Conservation (phyloP, 441 rosid genomes). For the Syzygium syzygioides region DNA sequence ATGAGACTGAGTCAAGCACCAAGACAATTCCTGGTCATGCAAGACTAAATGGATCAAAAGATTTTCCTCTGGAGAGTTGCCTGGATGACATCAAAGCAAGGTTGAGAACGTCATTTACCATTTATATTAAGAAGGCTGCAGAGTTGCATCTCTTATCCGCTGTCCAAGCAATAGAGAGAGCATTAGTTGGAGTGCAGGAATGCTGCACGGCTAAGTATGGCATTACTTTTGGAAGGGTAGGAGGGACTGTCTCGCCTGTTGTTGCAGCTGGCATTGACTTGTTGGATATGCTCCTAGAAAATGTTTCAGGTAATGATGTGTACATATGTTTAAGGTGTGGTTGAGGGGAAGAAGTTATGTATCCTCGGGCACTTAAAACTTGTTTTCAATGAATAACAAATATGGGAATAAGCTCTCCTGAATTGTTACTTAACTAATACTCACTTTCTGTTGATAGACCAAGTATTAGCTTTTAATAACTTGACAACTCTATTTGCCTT, state of each 20-base stretch:
- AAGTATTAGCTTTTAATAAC: background rate
- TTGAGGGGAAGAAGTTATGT: conserved; percentile 1
- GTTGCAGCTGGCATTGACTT: conserved; percentile 89
- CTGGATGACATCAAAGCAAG: conserved; percentile 62
- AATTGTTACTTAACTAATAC: background rate
- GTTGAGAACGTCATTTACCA: conserved; percentile 69
- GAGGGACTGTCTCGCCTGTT: conserved; percentile 56
- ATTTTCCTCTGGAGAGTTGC: conserved; percentile 28
- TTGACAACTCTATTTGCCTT: background rate
- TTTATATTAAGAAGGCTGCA: conserved; percentile 46
- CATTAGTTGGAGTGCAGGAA: conserved; percentile 66
- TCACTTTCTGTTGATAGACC: background rate
- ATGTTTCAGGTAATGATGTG: conserved; percentile 56
- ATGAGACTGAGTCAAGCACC: conserved; percentile 56
- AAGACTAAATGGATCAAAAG: conserved; percentile 26
- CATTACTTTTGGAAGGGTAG: conserved; percentile 47
- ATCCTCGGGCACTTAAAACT: background rate
- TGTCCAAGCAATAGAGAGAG: conserved; percentile 71
- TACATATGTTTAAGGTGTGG: conserved; percentile 1
- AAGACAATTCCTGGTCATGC: conserved; percentile 31
- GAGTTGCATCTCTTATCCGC: conserved; percentile 64
- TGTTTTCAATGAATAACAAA: background rate
- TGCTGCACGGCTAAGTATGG: conserved; percentile 33
- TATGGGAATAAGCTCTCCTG: background rate
- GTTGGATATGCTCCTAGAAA: conserved; percentile 80